phyloP scores from a whole-genome alignment of 768 basidiomycete genomes.

The Daedaleopsis nitida region DNA sequence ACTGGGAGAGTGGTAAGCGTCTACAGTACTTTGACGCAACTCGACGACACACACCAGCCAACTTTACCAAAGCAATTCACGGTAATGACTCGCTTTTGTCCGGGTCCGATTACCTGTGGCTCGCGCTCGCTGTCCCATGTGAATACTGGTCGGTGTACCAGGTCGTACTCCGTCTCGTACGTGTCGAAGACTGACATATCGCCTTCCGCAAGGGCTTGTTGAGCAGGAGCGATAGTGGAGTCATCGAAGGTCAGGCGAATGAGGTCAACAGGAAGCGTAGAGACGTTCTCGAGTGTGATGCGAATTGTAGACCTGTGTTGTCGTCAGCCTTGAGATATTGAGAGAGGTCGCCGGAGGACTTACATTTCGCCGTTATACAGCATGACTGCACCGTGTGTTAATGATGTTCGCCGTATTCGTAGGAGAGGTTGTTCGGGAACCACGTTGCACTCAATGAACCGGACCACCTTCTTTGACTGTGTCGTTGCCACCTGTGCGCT shows the following conservation, averaged over 20 bases:
- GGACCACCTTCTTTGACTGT: conserved; percentile 31
- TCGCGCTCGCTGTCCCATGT: conserved; percentile 57
- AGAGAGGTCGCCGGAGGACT: conserved; percentile 27
- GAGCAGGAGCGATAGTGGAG: conserved; percentile 78
- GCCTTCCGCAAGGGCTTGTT: conserved; percentile 77
- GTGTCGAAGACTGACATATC: conserved; percentile 80
- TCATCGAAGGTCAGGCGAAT: conserved; percentile 88
- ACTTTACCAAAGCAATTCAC: conserved; percentile 86
- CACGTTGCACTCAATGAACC: conserved; percentile 80
- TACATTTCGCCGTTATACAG: conserved; percentile 93
- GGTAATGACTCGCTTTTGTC: conserved; percentile 66
- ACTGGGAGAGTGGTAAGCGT: conserved; percentile 43
- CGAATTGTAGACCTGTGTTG: conserved; percentile 73
- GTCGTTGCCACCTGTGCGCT: conserved; percentile 23
- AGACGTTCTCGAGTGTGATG: conserved; percentile 89
- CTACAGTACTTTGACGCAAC: not conserved
- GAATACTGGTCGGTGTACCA: conserved; percentile 79
- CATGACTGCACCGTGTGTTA: conserved; percentile 94
- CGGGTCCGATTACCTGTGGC: conserved; percentile 63
- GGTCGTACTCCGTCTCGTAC: conserved; percentile 87
- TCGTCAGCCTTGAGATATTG: not conserved
- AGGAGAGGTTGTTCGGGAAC: conserved; percentile 87
- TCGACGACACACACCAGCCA: conserved; percentile 69
- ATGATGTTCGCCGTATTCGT: conserved; percentile 82
- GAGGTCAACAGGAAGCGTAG: conserved; percentile 80